These are phyloP conservation scores for Xylaria bambusicola DNA, from an alignment of 495 filamentous ascomycete genomes.

Conservation along the genomic window DNA sequence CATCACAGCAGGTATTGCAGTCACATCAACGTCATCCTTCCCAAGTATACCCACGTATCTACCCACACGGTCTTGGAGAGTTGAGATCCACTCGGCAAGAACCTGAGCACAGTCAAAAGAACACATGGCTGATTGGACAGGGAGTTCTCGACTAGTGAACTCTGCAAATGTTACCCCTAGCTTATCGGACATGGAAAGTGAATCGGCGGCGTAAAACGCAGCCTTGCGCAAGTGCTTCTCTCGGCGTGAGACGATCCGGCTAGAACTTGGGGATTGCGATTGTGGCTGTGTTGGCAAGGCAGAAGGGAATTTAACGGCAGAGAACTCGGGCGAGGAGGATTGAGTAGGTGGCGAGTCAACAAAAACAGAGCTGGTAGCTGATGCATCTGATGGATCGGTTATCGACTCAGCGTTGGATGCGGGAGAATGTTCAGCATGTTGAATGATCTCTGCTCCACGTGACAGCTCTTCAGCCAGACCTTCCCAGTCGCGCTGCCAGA, in stretches of 20 bases:
- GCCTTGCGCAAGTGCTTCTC: conserved; percentile 92
- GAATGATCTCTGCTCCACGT: conserved; percentile 72
- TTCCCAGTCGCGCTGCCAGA: conserved; percentile 94
- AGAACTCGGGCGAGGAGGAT: conserved; percentile 54
- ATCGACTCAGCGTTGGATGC: conserved; percentile 54
- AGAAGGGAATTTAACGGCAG: conserved; percentile 36
- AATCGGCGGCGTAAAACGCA: conserved; percentile 92
- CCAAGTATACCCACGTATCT: conserved; percentile 85
- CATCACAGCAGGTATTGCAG: conserved; percentile 79
- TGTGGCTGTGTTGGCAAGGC: conserved; percentile 23
- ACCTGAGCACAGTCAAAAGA: conserved; percentile 96
- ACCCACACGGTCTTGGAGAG: conserved; percentile 92
- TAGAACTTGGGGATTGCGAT: conserved; percentile 31
- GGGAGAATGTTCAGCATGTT: conserved; percentile 70
- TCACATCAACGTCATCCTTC: conserved; percentile 74
- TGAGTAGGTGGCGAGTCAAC: conserved; percentile 57
- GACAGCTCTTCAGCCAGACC: conserved; percentile 90
- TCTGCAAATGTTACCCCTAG: conserved; percentile 85
- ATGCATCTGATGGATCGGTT: conserved; percentile 54
- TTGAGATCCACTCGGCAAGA: conserved; percentile 93
- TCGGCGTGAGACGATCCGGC: conserved; percentile 49
- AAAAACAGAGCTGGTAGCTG: conserved; percentile 51
- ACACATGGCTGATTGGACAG: conserved; percentile 89
- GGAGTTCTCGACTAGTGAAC: conserved; percentile 84
- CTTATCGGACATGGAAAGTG: conserved; percentile 85